Evolutionary conservation across 2,329 filamentous ascomycete genomes (phyloP).

Genomic region (Hymenoscyphus scutula): DNA sequence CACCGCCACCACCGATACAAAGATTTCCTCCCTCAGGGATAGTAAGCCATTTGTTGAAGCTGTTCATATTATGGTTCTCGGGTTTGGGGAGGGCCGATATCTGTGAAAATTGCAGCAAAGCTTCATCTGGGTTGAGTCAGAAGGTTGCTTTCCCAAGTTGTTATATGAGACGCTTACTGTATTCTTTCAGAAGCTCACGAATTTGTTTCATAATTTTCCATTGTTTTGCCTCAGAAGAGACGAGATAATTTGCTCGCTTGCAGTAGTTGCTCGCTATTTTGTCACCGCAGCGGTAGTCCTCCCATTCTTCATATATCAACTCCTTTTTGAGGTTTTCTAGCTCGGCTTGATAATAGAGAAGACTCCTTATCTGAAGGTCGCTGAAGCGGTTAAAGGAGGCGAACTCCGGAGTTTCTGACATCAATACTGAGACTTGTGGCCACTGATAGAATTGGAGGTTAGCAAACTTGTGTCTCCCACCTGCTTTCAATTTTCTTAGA

Average conservation of each 20-base stretch:
- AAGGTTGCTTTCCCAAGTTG: background rate
- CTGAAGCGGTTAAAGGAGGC: slow-evolving; percentile 13
- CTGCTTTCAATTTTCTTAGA: too few relatives aligned
- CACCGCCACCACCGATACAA: slow-evolving; percentile 7
- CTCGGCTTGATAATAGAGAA: slow-evolving; percentile 19
- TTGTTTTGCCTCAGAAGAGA: slow-evolving; percentile 1
- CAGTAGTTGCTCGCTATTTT: background rate
- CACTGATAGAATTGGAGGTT: too few relatives aligned
- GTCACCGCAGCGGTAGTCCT: slow-evolving; percentile 6
- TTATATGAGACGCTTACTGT: slow-evolving; percentile 6
- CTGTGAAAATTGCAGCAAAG: slow-evolving; percentile 17
- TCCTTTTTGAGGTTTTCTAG: slow-evolving; percentile 6
- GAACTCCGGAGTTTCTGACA: slow-evolving; percentile 16
- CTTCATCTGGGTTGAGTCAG: slow-evolving; percentile 8
- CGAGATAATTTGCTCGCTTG: slow-evolving; percentile 2
- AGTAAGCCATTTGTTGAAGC: slow-evolving; percentile 10
- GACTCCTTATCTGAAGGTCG: slow-evolving; percentile 15
- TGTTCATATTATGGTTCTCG: slow-evolving; percentile 10
- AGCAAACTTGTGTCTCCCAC: too few relatives aligned
- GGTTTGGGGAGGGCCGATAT: slow-evolving; percentile 14
- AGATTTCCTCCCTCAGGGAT: background rate
- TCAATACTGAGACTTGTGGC: slow-evolving; percentile 13
- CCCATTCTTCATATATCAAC: slow-evolving; percentile 7
- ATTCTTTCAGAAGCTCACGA: slow-evolving; percentile 12
- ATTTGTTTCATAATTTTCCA: slow-evolving; percentile 4